Evolutionary conservation across 768 basidiomycete species (phyloP).

Genomic region (Podaxis rugospora): DNA sequence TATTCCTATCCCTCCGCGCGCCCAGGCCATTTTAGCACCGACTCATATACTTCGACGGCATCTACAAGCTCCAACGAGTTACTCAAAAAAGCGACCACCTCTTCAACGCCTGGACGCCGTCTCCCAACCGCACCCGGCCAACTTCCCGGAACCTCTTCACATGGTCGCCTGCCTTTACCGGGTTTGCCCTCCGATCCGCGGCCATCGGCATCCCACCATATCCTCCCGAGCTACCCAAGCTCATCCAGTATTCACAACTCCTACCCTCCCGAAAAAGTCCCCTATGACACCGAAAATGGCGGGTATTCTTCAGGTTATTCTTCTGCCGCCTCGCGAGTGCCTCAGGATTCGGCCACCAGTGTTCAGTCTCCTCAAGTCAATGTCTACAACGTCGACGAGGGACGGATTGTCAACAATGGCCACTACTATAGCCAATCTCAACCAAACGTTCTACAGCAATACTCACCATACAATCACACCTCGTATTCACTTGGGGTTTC

Average conservation of each 20-base stretch:
- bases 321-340: constrained; percentile 1
- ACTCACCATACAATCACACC: constrained; percentile 9
- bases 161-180: constrained; percentile 12
- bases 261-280: constrained; percentile 5
- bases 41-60: constrained; percentile 12
- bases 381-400: constrained; percentile 15
- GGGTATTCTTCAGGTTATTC: neutral
- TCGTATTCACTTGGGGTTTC: neutral
- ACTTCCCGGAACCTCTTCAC: neutral
- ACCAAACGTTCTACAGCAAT: constrained; percentile 4
- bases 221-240: constrained; percentile 3
- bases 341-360: constrained; percentile 11
- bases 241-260: neutral
- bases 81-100: constrained; percentile 23
- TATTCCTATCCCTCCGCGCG: constrained; percentile 26
- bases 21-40: constrained; percentile 14
- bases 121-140: constrained; percentile 21
- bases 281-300: constrained; percentile 2
- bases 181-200: constrained; percentile 18
- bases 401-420: constrained; percentile 11
- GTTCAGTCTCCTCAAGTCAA: constrained; percentile 12
- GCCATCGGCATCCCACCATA: constrained; percentile 9
- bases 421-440: constrained; percentile 15
- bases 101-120: constrained; percentile 21
- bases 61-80: constrained; percentile 21